A percentile compares a stretch with the other conserved stretches of the same genome.
phyloP scores from a whole-genome alignment of 306 rosid genomes.

The Lathyrus tuberosus region DNA sequence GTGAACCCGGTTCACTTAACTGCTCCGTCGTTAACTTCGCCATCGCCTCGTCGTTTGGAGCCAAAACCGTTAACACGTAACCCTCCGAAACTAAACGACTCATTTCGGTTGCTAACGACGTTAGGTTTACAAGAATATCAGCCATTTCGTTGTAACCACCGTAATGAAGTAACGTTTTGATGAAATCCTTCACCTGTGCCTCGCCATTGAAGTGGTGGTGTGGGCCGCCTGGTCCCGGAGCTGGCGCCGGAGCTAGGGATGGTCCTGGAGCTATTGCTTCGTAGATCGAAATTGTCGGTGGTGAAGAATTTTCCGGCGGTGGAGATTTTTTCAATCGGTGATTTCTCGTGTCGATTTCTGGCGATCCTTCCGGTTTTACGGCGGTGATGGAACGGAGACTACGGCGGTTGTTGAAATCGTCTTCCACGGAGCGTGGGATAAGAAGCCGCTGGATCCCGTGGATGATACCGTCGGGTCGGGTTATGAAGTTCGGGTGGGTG shows the following conservation, averaged over 20 bases:
- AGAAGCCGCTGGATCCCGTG: slow-evolving; percentile 67
- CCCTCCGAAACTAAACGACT: slow-evolving; percentile 78
- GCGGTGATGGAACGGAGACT: slow-evolving; percentile 67
- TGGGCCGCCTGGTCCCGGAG: slow-evolving; percentile 73
- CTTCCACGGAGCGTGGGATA: slow-evolving; percentile 63
- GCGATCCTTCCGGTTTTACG: slow-evolving; percentile 74
- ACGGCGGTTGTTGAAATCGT: slow-evolving; percentile 74
- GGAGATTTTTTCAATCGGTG: slow-evolving; percentile 55
- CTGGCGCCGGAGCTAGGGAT: slow-evolving; percentile 73
- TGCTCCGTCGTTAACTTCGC: slow-evolving; percentile 82
- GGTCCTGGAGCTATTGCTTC: slow-evolving; percentile 79
- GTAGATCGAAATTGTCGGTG: slow-evolving; percentile 58
- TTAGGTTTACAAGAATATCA: slow-evolving; percentile 74
- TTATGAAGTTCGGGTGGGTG: slow-evolving; percentile 45
- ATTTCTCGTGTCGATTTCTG: slow-evolving; percentile 68
- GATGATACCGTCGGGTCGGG: slow-evolving; percentile 78
- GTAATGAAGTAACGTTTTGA: slow-evolving; percentile 66
- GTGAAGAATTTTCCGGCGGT: slow-evolving; percentile 51
- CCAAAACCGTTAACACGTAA: slow-evolving; percentile 72
- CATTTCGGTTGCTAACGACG: slow-evolving; percentile 78
- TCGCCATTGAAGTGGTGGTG: slow-evolving; percentile 82
- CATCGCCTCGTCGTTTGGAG: slow-evolving; percentile 87
- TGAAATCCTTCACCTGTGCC: slow-evolving; percentile 69
- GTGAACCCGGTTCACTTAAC: slow-evolving; percentile 86
- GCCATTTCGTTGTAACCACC: slow-evolving; percentile 91